Evolutionary conservation across 208 protist genomes (phyloP), one percentile per base, ranked within the genome.

Genomic region (Trypanosoma scelopori): DNA sequence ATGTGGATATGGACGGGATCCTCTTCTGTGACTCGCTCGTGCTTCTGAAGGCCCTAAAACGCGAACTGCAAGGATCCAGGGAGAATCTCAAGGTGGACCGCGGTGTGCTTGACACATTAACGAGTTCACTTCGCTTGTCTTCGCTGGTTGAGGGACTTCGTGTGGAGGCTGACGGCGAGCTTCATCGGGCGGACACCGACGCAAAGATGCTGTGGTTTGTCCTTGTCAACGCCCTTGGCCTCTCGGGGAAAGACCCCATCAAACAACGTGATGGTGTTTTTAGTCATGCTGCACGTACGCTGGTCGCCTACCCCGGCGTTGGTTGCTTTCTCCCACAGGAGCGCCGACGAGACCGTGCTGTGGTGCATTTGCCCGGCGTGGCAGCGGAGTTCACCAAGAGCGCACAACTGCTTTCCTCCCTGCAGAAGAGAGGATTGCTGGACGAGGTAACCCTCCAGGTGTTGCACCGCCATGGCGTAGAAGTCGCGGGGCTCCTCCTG

Each of bases 111-210:
- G 89, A 89, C 15, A 81, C 72, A 22, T 69, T 95, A 32, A 76
- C 79, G 0, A 72, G 52, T 28, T 92, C 87, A 12, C 76, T 96
- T 53, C 77, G 86, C 6, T 74, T 96, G 15, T 63, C 65, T 37
- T 67, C 55, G 20, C 69, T 96, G n/a, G 82, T 92, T 32, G 69
- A 89, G 55, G 72, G 73, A 11, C 79, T 96, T 7, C 63, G 72
- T 22, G 76, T 96, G 28, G 62, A 64, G 20, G 63, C 82, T 15
- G 82, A 91, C 1, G 88, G 88, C 5, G 53, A 71, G n/a, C 20
- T 94, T 49, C 91, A 96, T 79, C 81, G 91, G 22, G 91, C 91
- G 18, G 82, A 84, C 39, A 92, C 88, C 15, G 91, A 96, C 75
- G 78, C 88, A 1, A 91, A 85, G 65, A 82, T 77, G 28, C 68